These are phyloP conservation scores for Globisporangium radiosum DNA, from an alignment of 352 stramenopile species.

Conservation along the genomic window DNA sequence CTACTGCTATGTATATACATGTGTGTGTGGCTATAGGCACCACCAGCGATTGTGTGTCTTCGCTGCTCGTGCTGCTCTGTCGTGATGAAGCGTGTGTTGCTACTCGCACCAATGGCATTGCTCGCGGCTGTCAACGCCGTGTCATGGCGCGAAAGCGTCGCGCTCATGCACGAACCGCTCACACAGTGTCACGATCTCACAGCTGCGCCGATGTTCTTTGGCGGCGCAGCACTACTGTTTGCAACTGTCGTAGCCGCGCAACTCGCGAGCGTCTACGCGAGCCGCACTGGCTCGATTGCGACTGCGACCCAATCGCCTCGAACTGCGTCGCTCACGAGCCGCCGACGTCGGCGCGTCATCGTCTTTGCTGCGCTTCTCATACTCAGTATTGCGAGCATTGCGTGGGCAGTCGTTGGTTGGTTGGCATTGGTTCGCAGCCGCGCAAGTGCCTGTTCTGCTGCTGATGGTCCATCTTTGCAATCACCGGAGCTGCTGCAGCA, in stretches of 20 bases:
- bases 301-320: background rate
- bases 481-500: constrained; percentile 3
- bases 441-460: background rate
- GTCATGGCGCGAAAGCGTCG: constrained; percentile 20
- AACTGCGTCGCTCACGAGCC: background rate
- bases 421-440: constrained; percentile 8
- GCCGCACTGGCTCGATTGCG: background rate
- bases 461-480: background rate
- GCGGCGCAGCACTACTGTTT: constrained; percentile 18
- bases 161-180: background rate
- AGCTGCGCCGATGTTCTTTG: constrained; percentile 16
- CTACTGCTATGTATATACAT: background rate
- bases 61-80: constrained; percentile 52
- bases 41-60: constrained; percentile 30
- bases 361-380: constrained; percentile 9
- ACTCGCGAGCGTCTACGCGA: background rate
- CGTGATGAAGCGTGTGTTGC: constrained; percentile 22
- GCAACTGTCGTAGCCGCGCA: constrained; percentile 14
- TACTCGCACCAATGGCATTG: constrained; percentile 23
- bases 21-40: constrained; percentile 13
- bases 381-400: constrained; percentile 16
- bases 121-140: constrained; percentile 17
- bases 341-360: constrained; percentile 8
- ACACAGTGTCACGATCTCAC: background rate
- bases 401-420: constrained; percentile 20